These are phyloP conservation scores for Penicillium sp. DNA, from an alignment of 2,329 filamentous ascomycete genomes.

Conservation along the genomic window DNA sequence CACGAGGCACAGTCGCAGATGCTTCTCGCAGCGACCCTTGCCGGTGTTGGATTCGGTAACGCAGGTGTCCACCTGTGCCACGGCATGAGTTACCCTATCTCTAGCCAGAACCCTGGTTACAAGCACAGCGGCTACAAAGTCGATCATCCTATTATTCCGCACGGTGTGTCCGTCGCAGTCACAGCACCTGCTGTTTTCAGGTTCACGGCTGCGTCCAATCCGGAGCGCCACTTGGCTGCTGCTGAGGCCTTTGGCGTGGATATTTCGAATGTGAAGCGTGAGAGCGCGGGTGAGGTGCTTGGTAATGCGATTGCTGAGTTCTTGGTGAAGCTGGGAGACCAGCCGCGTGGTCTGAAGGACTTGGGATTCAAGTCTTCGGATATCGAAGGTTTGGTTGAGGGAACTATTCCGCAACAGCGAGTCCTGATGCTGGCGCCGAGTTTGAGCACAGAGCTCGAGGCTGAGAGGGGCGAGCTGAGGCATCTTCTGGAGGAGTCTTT, in stretches of 20 bases:
- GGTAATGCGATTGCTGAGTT: constrained; percentile 81
- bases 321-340: constrained; percentile 79
- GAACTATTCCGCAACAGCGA: constrained; percentile 86
- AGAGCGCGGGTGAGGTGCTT: constrained; percentile 85
- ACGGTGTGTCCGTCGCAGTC: constrained; percentile 93
- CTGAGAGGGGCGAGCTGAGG: constrained; percentile 71
- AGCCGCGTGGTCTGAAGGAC: constrained; percentile 80
- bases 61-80: constrained; percentile 90
- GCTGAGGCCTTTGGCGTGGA: constrained; percentile 92
- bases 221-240: constrained; percentile 83
- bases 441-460: constrained; percentile 67
- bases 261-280: constrained; percentile 79
- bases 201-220: constrained; percentile 89
- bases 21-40: constrained; percentile 90
- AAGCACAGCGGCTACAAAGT: constrained; percentile 85
- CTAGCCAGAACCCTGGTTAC: constrained; percentile 90
- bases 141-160: constrained; percentile 77
- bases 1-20: constrained; percentile 91
- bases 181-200: constrained; percentile 91
- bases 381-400: constrained; percentile 83
- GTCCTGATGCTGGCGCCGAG: constrained; percentile 91
- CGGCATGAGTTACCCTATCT: constrained; percentile 97
- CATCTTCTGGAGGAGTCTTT: constrained; percentile 65
- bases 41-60: constrained; percentile 95
- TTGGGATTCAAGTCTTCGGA: constrained; percentile 77